Percentiles rank a stretch among this genome's conserved stretches.
Evolutionary conservation across 441 rosid genomes (phyloP).

Genomic region (Gossypium schwendimanii): DNA sequence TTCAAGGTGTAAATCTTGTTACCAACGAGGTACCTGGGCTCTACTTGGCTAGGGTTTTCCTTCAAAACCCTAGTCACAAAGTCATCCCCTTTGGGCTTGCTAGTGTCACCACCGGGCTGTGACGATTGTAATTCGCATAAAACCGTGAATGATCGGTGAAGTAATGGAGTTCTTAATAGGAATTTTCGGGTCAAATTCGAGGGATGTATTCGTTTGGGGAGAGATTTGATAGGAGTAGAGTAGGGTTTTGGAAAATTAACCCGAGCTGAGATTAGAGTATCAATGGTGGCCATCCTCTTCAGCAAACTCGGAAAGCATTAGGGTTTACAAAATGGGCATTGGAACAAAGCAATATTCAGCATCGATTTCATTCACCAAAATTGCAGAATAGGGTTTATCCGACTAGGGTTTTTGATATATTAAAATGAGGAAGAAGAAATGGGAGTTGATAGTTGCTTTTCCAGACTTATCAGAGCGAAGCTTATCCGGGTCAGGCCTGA

Average conservation of each 20-base stretch:
- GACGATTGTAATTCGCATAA: conserved; percentile 44
- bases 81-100: conserved; percentile 39
- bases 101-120: conserved; percentile 28
- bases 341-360: background rate
- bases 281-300: conserved; percentile 41
- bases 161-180: conserved; percentile 31
- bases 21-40: conserved; percentile 58
- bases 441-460: background rate
- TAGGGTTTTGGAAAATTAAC: conserved; percentile 35
- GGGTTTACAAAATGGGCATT: background rate
- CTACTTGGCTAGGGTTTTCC: conserved; percentile 88
- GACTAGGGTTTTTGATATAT: conserved; percentile 10
- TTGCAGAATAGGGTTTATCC: conserved; percentile 3
- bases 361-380: background rate
- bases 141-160: conserved; percentile 45
- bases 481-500: background rate
- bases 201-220: conserved; percentile 16
- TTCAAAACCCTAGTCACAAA: conserved; percentile 69
- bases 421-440: conserved; percentile 3
- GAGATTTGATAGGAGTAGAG: conserved; percentile 10
- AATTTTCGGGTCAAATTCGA: conserved; percentile 24
- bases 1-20: conserved; percentile 50
- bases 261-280: conserved; percentile 39
- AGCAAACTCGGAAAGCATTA: conserved; percentile 7
- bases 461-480: conserved; percentile 9